Evolutionary conservation across 1,139 yeast genomes (phyloP).

Genomic region (Taphrina pruni): DNA sequence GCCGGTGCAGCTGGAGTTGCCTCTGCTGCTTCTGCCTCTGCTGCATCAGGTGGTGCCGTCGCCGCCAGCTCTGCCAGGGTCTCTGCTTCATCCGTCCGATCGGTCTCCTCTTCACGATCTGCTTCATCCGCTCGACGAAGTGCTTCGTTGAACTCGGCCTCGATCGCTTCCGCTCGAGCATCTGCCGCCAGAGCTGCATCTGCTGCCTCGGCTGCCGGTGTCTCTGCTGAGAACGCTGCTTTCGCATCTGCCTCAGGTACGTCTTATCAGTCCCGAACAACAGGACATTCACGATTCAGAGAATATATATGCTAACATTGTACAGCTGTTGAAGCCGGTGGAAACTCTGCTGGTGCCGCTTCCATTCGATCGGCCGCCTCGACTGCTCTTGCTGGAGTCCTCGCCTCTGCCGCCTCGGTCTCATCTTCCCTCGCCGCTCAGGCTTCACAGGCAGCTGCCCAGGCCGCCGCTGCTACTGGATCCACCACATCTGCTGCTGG

Average conservation of each 20-base stretch:
- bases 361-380: conserved; percentile 38
- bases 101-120: conserved; percentile 17
- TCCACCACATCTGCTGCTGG: conserved; percentile 22
- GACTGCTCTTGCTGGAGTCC: conserved; percentile 35
- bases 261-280: background rate
- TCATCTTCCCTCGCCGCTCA: conserved; percentile 30
- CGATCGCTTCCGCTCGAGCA: conserved; percentile 28
- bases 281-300: no score
- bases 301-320: background rate
- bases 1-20: conserved; percentile 17
- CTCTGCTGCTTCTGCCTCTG: conserved; percentile 26
- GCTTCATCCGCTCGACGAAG: conserved; percentile 26
- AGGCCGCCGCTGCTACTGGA: conserved; percentile 31
- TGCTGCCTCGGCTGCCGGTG: conserved; percentile 20
- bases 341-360: conserved; percentile 26
- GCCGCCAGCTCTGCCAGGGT: conserved; percentile 14
- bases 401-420: conserved; percentile 33
- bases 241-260: conserved; percentile 35
- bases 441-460: conserved; percentile 35
- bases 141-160: conserved; percentile 30
- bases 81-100: conserved; percentile 5
- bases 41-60: conserved; percentile 13
- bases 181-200: conserved; percentile 21
- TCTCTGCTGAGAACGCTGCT: conserved; percentile 21
- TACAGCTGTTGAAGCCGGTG: conserved; percentile 28